A percentile compares a stretch with the other conserved stretches of the same genome.
phyloP scores from a whole-genome alignment of 179 eudicot genomes.

The Silene coronaria region DNA sequence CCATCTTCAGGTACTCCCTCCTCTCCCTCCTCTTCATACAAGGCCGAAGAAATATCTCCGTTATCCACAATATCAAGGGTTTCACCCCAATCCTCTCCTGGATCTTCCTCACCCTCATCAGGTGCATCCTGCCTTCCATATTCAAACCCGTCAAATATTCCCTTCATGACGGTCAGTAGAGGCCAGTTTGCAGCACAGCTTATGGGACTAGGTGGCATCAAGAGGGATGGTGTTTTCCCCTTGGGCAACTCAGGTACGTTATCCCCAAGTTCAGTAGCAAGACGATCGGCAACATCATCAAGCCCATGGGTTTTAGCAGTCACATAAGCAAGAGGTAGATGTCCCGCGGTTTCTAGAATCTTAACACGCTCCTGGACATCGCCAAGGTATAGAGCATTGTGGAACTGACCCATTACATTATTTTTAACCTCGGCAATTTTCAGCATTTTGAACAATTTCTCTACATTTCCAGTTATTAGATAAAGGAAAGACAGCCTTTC shows the following conservation, averaged over 20 bases:
- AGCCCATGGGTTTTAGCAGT: slow-evolving; percentile 73
- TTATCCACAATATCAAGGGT: slow-evolving; percentile 64
- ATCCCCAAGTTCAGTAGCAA: slow-evolving; percentile 60
- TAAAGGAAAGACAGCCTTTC: slow-evolving; percentile 83
- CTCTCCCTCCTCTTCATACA: slow-evolving; percentile 41
- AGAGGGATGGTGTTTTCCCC: slow-evolving; percentile 54
- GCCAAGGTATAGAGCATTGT: slow-evolving; percentile 80
- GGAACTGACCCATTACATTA: slow-evolving; percentile 92
- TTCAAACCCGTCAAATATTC: slow-evolving; percentile 72
- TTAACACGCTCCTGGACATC: slow-evolving; percentile 76
- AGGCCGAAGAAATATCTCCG: slow-evolving; percentile 40
- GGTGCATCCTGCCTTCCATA: slow-evolving; percentile 33
- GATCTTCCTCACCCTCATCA: slow-evolving; percentile 59
- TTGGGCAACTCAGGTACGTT: slow-evolving; percentile 58
- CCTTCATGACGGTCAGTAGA: slow-evolving; percentile 65
- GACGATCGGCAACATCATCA: slow-evolving; percentile 48
- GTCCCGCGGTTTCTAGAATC: slow-evolving; percentile 68
- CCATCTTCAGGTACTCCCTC: slow-evolving; percentile 46
- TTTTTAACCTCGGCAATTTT: slow-evolving; percentile 84
- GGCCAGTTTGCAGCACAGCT: slow-evolving; percentile 79
- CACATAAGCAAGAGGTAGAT: slow-evolving; percentile 72
- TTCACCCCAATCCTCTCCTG: slow-evolving; percentile 73
- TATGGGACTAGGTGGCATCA: slow-evolving; percentile 69
- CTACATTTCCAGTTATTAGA: slow-evolving; percentile 73
- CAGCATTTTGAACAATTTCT: slow-evolving; percentile 71